Evolutionary conservation across 2,329 filamentous ascomycete species (phyloP), one percentile per base, ranked within the genome.

Genomic region (Pyrenophora teres): DNA sequence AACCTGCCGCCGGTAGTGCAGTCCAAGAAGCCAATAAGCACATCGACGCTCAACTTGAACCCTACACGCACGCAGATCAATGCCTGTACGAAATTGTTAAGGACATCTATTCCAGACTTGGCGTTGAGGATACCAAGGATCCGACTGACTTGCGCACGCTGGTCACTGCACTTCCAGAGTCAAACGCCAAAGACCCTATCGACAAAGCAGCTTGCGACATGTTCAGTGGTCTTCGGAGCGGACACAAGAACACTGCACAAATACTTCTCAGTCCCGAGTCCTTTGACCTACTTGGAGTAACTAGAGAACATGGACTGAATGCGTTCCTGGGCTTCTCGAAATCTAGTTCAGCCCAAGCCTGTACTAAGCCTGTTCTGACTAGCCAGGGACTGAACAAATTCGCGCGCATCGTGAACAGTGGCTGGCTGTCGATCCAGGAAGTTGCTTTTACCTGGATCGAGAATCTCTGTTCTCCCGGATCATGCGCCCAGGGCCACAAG

Each of bases 261-360:
- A 80, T 67, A 12, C 72, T 81, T 37, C 67, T 80, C 6, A 77
- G 77, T 52, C 75, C 74, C 46, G 80, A 84, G 50, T 77, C 77
- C 38, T 70, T 79, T 31, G 79, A 81, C 21, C 64, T 81, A 44
- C 76, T 77, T 9, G 79, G 78, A 23, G 71, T 72, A n/a, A 76
- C 81, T 10, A 74, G 76, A 47, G 77, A 80, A 40, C 76, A 79
- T 37, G 81, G 81, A 1, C 60, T 84, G 39, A 78, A 80, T 45
- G 77, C 82, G 4, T 84, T 84, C 52, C 71, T 83, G n/a, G 81
- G 83, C 35, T 80, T 83, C 60, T 80, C 81, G 2, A 81, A 79
- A 46, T 75, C 78, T 50, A 67, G 71, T 35, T 69, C 63, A 25
- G 75, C 75, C 31, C 78, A 77, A 50, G 61, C 70, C 1, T 69